Evolutionary conservation across 495 filamentous ascomycete genomes (phyloP), one percentile per base, ranked within the genome.

Genomic region (Aspergillus asperescens): DNA sequence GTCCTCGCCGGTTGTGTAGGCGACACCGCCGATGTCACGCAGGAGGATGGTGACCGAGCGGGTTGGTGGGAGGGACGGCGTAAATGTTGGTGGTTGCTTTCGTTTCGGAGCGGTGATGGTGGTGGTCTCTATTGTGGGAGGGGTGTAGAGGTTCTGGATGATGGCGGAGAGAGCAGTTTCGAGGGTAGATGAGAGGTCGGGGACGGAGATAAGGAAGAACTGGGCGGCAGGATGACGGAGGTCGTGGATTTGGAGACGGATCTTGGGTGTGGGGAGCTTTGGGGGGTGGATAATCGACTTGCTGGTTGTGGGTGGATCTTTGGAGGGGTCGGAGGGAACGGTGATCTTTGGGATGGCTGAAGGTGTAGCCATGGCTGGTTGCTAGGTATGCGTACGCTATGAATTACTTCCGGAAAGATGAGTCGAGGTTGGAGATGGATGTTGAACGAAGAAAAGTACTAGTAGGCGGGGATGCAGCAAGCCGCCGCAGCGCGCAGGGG

Each of bases 41-140:
- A 96, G 77, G 55, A 95, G 75, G n/a, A 97, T 65, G 0, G 90
- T 96, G n/a, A 97, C 81, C 16, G 88, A 93, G 34, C 90, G 85
- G 7, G 77, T 85, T 24, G 68, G 63, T 4, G 80, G 81, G 20
- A 80, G 68, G 29, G 44, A 61, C 0, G 72, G 68, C 4, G 25
- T 55, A 54, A 67, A 73, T 15, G 61, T 54, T 35, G 41, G 18
- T 9, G 9, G 38, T 7, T 37, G 49, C 41, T 29, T 24, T n/a
- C 29, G 44, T 35, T 35, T 46, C 7, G 24, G n/a, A 10, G 48
- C 10, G 7, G 12, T 28, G 5, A 1, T 24, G 8, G 15, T 40
- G 24, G 15, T 23, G 69, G 0, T 73, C 8, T 69, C 37, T 63
- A 70, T 13, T 18, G 13, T 23, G 24, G 57, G 49, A 16, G 43